These are phyloP conservation scores for Arthonia radiata DNA, from an alignment of 495 filamentous ascomycete genomes.

Conservation along the genomic window DNA sequence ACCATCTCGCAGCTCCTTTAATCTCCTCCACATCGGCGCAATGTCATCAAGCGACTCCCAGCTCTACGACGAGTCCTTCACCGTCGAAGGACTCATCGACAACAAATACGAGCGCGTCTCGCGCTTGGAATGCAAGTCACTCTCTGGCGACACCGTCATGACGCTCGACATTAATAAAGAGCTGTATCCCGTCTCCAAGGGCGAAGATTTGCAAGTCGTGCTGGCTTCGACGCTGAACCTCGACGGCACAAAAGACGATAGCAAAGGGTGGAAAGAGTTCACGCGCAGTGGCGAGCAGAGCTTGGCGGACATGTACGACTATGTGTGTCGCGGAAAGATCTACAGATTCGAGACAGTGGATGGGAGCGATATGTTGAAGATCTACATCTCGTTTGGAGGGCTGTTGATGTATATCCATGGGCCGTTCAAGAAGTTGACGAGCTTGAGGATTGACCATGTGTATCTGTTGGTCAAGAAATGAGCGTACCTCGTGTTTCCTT, in stretches of 20 bases:
- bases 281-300: slow-evolving; percentile 44
- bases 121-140: slow-evolving; percentile 46
- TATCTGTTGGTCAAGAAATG: slow-evolving; percentile 88
- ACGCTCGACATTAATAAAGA: slow-evolving; percentile 85
- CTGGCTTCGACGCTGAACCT: slow-evolving; percentile 64
- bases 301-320: slow-evolving; percentile 81
- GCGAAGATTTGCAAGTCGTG: slow-evolving; percentile 52
- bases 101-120: slow-evolving; percentile 88
- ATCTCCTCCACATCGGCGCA: no score
- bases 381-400: slow-evolving; percentile 80
- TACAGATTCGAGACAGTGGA: slow-evolving; percentile 85
- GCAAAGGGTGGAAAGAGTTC: slow-evolving; percentile 49
- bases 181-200: slow-evolving; percentile 50
- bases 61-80: slow-evolving; percentile 84
- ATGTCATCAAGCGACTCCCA: no score
- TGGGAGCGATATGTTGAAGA: slow-evolving; percentile 66
- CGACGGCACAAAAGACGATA: slow-evolving; percentile 50
- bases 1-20: no score
- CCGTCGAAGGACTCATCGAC: slow-evolving; percentile 45
- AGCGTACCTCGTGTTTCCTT: no score
- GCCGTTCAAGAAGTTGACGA: slow-evolving; percentile 85
- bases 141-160: slow-evolving; percentile 45
- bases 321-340: slow-evolving; percentile 92
- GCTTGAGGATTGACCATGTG: slow-evolving; percentile 69
- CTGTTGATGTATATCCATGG: slow-evolving; percentile 74